These are phyloP conservation scores for Thelonectria rubi DNA, from an alignment of 2,329 filamentous ascomycete genomes.

Conservation along the genomic window DNA sequence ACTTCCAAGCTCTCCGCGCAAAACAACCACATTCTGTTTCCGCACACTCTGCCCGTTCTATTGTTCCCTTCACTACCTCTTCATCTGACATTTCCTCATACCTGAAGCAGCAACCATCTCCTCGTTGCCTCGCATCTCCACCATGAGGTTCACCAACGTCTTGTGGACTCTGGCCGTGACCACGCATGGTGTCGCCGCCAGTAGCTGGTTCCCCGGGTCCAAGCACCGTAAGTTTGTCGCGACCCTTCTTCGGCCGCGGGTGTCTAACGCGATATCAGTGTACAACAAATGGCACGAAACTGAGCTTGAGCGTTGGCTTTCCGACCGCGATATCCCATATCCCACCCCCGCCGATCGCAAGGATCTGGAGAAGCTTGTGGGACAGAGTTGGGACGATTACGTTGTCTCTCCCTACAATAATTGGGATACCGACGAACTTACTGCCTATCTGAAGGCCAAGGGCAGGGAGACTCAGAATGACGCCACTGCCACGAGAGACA, in stretches of 20 bases:
- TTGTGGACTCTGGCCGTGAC: slow-evolving; percentile 77
- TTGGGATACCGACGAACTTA: slow-evolving; percentile 78
- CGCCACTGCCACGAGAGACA: slow-evolving; percentile 74
- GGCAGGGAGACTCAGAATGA: slow-evolving; percentile 74
- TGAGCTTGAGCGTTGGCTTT: slow-evolving; percentile 96
- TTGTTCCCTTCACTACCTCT: slow-evolving; percentile 5
- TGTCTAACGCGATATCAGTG: slow-evolving; percentile 58
- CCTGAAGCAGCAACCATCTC: slow-evolving; percentile 1
- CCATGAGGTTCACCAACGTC: slow-evolving; percentile 81
- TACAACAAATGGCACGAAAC: slow-evolving; percentile 99
- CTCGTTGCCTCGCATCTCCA: slow-evolving; percentile 39
- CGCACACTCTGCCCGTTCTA: background rate
- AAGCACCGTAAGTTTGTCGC: slow-evolving; percentile 74
- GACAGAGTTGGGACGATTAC: slow-evolving; percentile 86
- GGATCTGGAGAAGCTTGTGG: slow-evolving; percentile 90
- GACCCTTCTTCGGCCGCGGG: background rate
- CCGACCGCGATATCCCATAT: slow-evolving; percentile 90
- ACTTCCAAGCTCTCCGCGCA: background rate
- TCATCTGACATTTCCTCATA: slow-evolving; percentile 18
- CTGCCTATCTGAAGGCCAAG: slow-evolving; percentile 73
- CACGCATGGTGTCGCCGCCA: slow-evolving; percentile 74
- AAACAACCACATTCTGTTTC: slow-evolving; percentile 1
- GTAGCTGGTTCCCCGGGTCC: slow-evolving; percentile 79
- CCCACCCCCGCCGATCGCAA: slow-evolving; percentile 91
- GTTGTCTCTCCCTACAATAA: slow-evolving; percentile 78